These are phyloP conservation scores for Dovyalis caffra DNA, from an alignment of 345 rosid genomes.

Conservation along the genomic window DNA sequence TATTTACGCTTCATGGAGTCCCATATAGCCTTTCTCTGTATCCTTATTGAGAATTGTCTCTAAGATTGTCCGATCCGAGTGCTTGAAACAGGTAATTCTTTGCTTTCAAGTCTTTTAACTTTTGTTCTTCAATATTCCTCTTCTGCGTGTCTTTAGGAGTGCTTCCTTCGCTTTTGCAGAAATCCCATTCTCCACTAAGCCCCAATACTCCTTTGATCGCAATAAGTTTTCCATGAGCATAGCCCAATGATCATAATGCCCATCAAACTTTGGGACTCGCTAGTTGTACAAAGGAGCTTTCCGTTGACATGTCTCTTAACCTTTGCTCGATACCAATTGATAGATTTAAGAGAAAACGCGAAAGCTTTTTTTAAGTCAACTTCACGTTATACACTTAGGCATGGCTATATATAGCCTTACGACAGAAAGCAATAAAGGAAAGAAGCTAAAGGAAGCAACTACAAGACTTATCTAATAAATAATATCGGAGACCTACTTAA, in stretches of 20 bases:
- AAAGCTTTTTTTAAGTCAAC: too few species aligned
- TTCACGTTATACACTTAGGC: too few species aligned
- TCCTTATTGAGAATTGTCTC: too few species aligned
- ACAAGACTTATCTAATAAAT: too few species aligned
- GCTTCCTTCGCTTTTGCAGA: background rate
- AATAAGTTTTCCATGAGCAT: slow-evolving; percentile 1
- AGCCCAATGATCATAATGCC: background rate
- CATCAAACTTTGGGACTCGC: background rate
- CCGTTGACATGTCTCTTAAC: background rate
- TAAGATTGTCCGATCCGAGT: too few species aligned
- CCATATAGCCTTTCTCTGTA: background rate
- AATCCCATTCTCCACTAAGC: background rate
- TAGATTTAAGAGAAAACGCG: too few species aligned
- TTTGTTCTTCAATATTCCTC: background rate
- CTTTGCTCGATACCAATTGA: too few species aligned
- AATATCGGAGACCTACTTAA: too few species aligned
- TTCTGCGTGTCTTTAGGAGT: background rate
- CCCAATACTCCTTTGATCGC: background rate
- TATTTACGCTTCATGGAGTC: background rate
- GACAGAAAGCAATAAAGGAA: too few species aligned
- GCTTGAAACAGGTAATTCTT: background rate
- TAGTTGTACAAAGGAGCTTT: background rate
- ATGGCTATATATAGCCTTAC: too few species aligned
- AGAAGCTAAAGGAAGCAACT: too few species aligned
- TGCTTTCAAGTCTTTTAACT: background rate